phyloP scores from a whole-genome alignment of 139 green algal species.

The Pleodorina starrii region DNA sequence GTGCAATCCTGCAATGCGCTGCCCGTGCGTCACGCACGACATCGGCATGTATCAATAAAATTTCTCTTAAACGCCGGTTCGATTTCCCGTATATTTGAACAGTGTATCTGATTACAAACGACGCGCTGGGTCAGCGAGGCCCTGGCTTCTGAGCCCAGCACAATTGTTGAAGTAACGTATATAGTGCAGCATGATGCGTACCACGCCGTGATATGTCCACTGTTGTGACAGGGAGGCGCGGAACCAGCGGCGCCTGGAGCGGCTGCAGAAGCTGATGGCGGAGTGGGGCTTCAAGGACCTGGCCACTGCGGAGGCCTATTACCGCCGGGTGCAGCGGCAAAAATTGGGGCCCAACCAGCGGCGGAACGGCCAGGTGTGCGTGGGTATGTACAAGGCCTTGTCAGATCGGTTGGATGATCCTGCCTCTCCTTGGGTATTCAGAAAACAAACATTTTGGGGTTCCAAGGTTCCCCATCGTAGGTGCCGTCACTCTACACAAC shows the following conservation, averaged over 20 bases:
- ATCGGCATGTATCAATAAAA: no score
- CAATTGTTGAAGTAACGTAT: no score
- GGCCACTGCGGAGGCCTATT: slow-evolving; percentile 70
- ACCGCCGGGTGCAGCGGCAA: slow-evolving; percentile 55
- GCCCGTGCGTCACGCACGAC: no score
- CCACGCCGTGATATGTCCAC: no score
- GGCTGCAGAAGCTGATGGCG: slow-evolving; percentile 63
- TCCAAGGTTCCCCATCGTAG: background rate
- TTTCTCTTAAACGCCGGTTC: no score
- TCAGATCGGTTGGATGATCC: background rate
- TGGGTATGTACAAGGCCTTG: background rate
- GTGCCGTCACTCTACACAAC: background rate
- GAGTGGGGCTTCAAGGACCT: slow-evolving; percentile 76
- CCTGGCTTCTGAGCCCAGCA: no score
- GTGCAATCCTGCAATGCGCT: no score
- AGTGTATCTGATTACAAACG: no score
- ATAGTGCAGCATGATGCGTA: no score
- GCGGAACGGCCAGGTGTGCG: slow-evolving; percentile 7
- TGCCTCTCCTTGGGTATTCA: background rate
- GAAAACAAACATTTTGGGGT: background rate
- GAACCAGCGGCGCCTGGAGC: slow-evolving; percentile 47
- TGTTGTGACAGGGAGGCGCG: no score
- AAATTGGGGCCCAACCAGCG: slow-evolving; percentile 41
- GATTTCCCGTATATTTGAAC: no score
- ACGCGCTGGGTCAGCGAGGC: no score